Evolutionary conservation across 805 yeast genomes (phyloP).

Genomic region (Suhomyces prunicola): DNA sequence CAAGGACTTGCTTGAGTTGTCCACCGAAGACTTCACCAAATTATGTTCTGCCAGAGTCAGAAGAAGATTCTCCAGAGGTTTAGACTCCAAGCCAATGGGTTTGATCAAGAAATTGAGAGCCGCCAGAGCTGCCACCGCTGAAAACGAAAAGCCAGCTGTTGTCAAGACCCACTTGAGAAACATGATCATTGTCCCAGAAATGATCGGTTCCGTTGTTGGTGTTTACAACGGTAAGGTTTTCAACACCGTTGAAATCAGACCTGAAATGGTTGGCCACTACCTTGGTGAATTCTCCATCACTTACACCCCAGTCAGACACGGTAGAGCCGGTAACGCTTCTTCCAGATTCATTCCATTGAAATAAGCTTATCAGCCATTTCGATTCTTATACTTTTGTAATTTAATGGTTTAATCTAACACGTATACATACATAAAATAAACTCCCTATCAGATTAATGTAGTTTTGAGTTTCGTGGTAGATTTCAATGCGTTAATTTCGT

Average conservation of each 20-base stretch:
- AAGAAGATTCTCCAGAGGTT: slow-evolving; percentile 99
- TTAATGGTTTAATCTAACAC: slow-evolving; percentile 13
- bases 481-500: background rate
- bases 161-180: slow-evolving; percentile 99
- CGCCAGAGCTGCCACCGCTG: slow-evolving; percentile 86
- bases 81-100: slow-evolving; percentile 91
- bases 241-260: slow-evolving; percentile 98
- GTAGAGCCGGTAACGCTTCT: slow-evolving; percentile 90
- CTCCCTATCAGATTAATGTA: background rate
- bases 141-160: slow-evolving; percentile 93
- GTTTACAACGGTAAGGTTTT: slow-evolving; percentile 99
- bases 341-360: slow-evolving; percentile 72
- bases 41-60: slow-evolving; percentile 98
- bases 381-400: slow-evolving; percentile 9
- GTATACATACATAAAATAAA: slow-evolving; percentile 4
- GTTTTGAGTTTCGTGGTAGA: background rate
- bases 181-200: slow-evolving; percentile 98
- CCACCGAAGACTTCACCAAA: slow-evolving; percentile 95
- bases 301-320: slow-evolving; percentile 99
- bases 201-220: slow-evolving; percentile 98
- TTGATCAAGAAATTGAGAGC: slow-evolving; percentile 96
- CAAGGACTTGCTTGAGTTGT: slow-evolving; percentile 86
- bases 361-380: slow-evolving; percentile 22
- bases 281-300: slow-evolving; percentile 99
- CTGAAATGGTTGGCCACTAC: slow-evolving; percentile 99